Base-by-base conservation (phyloP, 2,329 filamentous ascomycete genomes). In the Exophiala sp. region DNA sequence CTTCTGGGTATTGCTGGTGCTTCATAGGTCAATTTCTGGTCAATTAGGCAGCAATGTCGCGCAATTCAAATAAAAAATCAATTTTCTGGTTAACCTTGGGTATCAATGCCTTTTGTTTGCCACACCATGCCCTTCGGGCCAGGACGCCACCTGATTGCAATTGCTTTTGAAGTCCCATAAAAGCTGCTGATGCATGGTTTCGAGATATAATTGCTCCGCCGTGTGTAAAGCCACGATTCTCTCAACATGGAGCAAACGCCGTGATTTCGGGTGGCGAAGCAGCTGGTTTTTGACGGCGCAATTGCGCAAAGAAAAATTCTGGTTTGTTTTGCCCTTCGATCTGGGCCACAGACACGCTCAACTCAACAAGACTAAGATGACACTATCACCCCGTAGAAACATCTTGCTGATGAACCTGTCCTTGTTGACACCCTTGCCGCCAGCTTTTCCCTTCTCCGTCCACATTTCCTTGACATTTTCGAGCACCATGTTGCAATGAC, bases 381-480 rank as follows among this genome's bases (percentile, higher is more conserved):
- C 90, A 42, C 87, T 91, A 70, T 95, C 90, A 57, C 90, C 90
- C 70, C 90, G 79, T 62, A 95, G 73, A 72, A 95, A 95, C 91
- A 96, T 92, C 78, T 96, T 96, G 81, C 89, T 95, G 68, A 97
- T 94, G 74, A 96, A 96, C 39, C 94, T 81, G 74, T 99, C 94
- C 83, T 97, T 96, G 78, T 99, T 99, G 59, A 97, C 89, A 52
- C 91, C 91, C 76, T 91, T 91, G 78, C 92, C 94, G 62, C 92
- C 92, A 62, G 86, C 87, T 67, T 89, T 80, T 57, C 85, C 79
- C 52, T 88, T 94, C 77, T 99, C 94, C 8, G 91, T 96, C 94
- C 94, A 99, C 92, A 99, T 97, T 77, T 99, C 94, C 80, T 95
- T 95, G 40, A 95, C 91, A 65, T 96, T 96, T 78, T 96, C 91